phyloP scores from a whole-genome alignment of 2,329 filamentous ascomycete species.

The Penicillium sp. region DNA sequence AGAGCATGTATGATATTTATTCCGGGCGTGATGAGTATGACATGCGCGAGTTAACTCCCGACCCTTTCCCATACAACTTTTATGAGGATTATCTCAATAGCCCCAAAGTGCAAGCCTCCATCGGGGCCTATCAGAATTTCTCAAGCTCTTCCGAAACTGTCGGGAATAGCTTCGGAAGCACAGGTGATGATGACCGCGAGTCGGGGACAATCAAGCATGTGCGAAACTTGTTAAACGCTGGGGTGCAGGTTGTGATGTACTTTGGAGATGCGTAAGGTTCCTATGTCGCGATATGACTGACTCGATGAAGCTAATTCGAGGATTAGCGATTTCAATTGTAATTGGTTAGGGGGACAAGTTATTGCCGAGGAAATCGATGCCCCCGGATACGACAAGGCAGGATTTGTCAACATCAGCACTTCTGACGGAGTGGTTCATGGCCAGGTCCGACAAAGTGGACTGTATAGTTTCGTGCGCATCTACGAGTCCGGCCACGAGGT shows the following conservation, averaged over 20 bases:
- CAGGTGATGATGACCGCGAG: conserved; percentile 51
- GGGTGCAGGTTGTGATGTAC: conserved; percentile 42
- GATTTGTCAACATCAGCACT: conserved; percentile 23
- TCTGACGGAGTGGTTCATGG: conserved; percentile 21
- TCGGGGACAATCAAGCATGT: conserved; percentile 45
- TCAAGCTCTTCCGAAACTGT: conserved; percentile 49
- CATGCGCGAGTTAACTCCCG: conserved; percentile 42
- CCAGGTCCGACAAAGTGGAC: conserved; percentile 21
- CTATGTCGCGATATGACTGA: not conserved
- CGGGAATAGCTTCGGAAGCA: conserved; percentile 44
- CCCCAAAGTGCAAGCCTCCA: conserved; percentile 51
- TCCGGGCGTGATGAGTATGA: conserved; percentile 59
- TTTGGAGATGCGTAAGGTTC: conserved; percentile 32
- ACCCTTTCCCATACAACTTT: conserved; percentile 40
- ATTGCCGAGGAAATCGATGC: conserved; percentile 20
- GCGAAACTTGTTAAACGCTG: conserved; percentile 45
- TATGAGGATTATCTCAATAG: conserved; percentile 58
- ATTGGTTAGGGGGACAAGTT: conserved; percentile 24
- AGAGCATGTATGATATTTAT: conserved; percentile 57
- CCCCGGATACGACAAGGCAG: conserved; percentile 16
- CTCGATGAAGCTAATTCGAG: not conserved
- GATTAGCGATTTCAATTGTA: conserved; percentile 32
- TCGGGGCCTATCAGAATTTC: conserved; percentile 57
- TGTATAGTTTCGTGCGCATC: conserved; percentile 23
- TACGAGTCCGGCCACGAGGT: conserved; percentile 57